Conservation (phyloP, 805 yeast genomes). For the Candida dendrica region DNA sequence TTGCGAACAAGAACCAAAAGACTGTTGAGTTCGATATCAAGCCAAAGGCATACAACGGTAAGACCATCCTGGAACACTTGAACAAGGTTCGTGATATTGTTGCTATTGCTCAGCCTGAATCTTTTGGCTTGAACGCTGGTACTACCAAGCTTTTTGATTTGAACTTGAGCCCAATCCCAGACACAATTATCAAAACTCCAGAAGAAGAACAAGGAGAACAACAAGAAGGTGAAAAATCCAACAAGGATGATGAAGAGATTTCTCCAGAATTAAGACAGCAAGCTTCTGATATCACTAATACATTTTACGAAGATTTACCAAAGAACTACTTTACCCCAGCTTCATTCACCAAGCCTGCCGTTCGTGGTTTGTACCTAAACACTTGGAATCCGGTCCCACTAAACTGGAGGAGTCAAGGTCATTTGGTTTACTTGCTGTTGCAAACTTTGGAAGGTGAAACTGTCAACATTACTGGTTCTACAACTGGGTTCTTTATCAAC, state of each 20-base stretch:
- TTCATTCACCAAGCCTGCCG: slow-evolving; percentile 25
- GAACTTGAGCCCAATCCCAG: slow-evolving; percentile 25
- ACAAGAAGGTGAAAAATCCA: slow-evolving; percentile 16
- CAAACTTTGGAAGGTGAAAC: slow-evolving; percentile 79
- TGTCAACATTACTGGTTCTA: slow-evolving; percentile 70
- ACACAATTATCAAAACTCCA: not conserved
- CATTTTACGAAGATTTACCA: slow-evolving; percentile 14
- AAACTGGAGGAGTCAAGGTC: slow-evolving; percentile 59
- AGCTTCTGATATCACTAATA: slow-evolving; percentile 11
- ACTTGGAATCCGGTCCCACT: slow-evolving; percentile 85
- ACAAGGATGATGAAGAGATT: too few species aligned
- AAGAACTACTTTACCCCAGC: slow-evolving; percentile 14
- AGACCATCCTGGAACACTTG: slow-evolving; percentile 56
- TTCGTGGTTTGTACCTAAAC: slow-evolving; percentile 61
- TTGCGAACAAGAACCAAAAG: slow-evolving; percentile 13
- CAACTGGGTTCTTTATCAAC: slow-evolving; percentile 75
- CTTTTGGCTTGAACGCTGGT: slow-evolving; percentile 38
- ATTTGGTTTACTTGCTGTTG: slow-evolving; percentile 65
- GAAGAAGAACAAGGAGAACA: slow-evolving; percentile 3
- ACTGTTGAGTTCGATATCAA: slow-evolving; percentile 37
- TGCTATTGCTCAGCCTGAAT: slow-evolving; percentile 42
- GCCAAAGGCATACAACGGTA: slow-evolving; percentile 53
- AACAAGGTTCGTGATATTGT: slow-evolving; percentile 53
- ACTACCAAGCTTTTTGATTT: slow-evolving; percentile 38
- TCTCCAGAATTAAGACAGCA: slow-evolving; percentile 16